Base-by-base conservation (phyloP, 2,329 filamentous ascomycete species). In the Aspergillus quadrilineatus region DNA sequence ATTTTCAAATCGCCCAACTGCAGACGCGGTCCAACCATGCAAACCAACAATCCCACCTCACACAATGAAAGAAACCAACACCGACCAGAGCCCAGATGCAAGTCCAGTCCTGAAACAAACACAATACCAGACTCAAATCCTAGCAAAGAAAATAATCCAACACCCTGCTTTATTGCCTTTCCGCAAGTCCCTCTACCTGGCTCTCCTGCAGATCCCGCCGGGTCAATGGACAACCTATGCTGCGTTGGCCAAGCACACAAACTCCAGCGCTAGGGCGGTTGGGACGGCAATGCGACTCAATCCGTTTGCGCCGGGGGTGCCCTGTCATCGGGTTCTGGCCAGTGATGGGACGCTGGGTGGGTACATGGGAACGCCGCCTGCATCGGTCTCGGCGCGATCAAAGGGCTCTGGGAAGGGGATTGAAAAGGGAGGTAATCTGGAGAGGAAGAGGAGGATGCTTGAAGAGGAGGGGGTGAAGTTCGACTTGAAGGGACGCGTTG, bases 181-280 rank as follows among this genome's bases (percentile, higher is more conserved):
- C 69, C 79, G 73, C 12, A 73, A 70, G 52, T 81, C 95, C 15
- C 44, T 47, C 60, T 93, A 91, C 77, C 76, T 81, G 1, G 80
- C 88, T 4, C 83, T 95, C 3, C 87, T 88, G 67, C 89, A 91
- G 67, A 89, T 96, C 58, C 92, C 92, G 0, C 73, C 76, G 14
- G 91, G 91, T 32, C 79, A 80, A 53, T 88, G 92, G 67, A 90
- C 89, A 0, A 93, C 90, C 0, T 95, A 96, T 74, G 87, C 83
- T 3, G 79, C 87, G 1, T 78, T 96, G 52, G 85, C 91, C 0
- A 79, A 79, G 7, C 82, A 88, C 56, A 80, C 93, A 14, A 72
- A 78, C 9, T 90, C 89, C 22, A 90, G 88, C 3, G 88, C 90
- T 1, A 81, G 90, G 42, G 90, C 90, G 0, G 84, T 94, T 4